Evolutionary conservation across 441 rosid genomes (phyloP).

Genomic region (Populus trichocarpa): DNA sequence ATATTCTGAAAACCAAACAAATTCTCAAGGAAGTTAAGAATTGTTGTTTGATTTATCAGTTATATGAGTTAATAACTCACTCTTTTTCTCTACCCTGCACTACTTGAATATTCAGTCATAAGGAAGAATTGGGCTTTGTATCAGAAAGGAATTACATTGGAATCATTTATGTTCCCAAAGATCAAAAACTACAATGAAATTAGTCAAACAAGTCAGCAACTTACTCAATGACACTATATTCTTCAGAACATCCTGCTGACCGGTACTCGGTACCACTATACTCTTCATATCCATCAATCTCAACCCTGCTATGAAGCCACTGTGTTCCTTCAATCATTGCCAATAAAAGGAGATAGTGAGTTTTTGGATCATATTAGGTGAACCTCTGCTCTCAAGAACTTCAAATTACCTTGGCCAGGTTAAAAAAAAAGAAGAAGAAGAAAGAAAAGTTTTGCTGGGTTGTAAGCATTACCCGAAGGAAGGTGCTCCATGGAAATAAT

Average conservation of each 20-base stretch:
- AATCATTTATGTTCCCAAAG: not conserved
- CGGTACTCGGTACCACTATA: constrained; percentile 86
- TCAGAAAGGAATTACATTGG: not conserved
- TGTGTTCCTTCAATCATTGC: constrained; percentile 58
- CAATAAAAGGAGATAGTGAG: not conserved
- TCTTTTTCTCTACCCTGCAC: not conserved
- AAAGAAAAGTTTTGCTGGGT: not conserved
- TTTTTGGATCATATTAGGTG: not conserved
- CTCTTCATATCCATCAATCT: constrained; percentile 85
- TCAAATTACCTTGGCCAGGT: not conserved
- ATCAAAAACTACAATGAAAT: not conserved
- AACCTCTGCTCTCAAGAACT: not conserved
- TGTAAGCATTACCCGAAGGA: constrained; percentile 65
- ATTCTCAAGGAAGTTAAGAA: not conserved
- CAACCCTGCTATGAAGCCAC: constrained; percentile 90
- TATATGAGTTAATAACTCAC: not conserved
- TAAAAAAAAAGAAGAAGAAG: too few relatives aligned
- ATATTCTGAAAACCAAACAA: not conserved
- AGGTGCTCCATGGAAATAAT: constrained; percentile 86
- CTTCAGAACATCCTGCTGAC: constrained; percentile 90
- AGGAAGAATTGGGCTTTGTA: not conserved
- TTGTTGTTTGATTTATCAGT: not conserved
- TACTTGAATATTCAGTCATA: not conserved
- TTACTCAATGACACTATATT: constrained; percentile 70
- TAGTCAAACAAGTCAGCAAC: constrained; percentile 17